Percentiles rank a stretch among this genome's conserved stretches.
Conservation (phyloP, 2,329 filamentous ascomycete species). For the Colletotrichum graminicola region DNA sequence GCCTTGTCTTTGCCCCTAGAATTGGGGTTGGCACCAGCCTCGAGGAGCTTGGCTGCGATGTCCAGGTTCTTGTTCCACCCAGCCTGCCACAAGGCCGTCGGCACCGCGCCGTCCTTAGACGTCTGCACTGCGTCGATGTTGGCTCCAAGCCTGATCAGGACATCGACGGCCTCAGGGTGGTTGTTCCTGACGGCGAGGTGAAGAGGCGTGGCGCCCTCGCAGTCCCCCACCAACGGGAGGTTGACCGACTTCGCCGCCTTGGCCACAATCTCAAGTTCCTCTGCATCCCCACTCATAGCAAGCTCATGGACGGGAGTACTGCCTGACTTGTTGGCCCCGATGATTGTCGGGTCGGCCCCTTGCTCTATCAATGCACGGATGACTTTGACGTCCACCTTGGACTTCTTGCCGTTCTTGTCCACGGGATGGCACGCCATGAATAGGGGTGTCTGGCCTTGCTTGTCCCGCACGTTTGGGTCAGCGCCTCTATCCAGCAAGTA, state of each 20-base stretch:
- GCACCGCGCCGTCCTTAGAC: slow-evolving; percentile 3
- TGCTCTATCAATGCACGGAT: slow-evolving; percentile 16
- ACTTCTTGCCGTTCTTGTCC: slow-evolving; percentile 14
- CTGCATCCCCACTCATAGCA: slow-evolving; percentile 9
- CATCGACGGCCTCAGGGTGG: slow-evolving; percentile 4
- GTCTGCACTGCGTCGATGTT: slow-evolving; percentile 21
- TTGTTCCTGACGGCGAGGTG: slow-evolving; percentile 13
- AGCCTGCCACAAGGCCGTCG: slow-evolving; percentile 20
- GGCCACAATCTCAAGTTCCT: slow-evolving; percentile 13
- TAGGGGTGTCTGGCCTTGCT: slow-evolving; percentile 16
- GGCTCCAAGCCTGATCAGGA: slow-evolving; percentile 23
- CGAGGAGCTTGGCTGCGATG: slow-evolving; percentile 18
- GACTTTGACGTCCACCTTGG: slow-evolving; percentile 3
- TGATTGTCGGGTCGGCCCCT: slow-evolving; percentile 27
- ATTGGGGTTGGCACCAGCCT: slow-evolving; percentile 4
- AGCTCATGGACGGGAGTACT: slow-evolving; percentile 23
- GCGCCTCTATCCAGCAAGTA: slow-evolving; percentile 35
- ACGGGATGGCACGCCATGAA: slow-evolving; percentile 21
- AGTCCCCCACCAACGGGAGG: not conserved
- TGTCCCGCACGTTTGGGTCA: slow-evolving; percentile 27
- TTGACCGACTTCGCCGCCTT: slow-evolving; percentile 17
- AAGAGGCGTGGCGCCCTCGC: slow-evolving; percentile 17
- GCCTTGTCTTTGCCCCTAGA: slow-evolving; percentile 15
- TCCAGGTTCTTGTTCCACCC: slow-evolving; percentile 3
- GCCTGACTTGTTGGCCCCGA: not conserved